Evolutionary conservation across 495 filamentous ascomycete genomes (phyloP).

Genomic region (Ascodesmis nigricans): DNA sequence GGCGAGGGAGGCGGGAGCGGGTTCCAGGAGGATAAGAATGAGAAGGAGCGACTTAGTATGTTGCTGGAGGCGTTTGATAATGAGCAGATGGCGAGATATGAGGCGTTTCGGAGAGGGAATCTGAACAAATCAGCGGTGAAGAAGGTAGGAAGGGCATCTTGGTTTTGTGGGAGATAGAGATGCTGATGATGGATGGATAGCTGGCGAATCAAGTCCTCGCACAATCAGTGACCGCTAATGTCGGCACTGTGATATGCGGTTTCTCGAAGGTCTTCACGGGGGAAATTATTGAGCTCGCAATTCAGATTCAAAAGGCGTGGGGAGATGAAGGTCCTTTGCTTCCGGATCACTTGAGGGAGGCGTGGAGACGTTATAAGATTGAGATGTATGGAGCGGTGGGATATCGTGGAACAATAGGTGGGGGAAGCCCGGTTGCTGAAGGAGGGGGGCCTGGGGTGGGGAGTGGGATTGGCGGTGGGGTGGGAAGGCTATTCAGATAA

Average conservation of each 20-base stretch:
- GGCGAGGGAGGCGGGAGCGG: constrained; percentile 31
- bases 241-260: constrained; percentile 45
- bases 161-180: not conserved
- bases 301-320: constrained; percentile 48
- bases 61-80: constrained; percentile 39
- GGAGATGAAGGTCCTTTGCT: constrained; percentile 38
- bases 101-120: constrained; percentile 41
- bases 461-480: constrained; percentile 15
- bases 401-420: constrained; percentile 28
- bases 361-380: constrained; percentile 39
- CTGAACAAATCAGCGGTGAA: constrained; percentile 38
- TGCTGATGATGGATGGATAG: constrained; percentile 18
- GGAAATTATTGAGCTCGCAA: constrained; percentile 45
- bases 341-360: constrained; percentile 51
- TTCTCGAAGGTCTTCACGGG: constrained; percentile 54
- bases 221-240: constrained; percentile 45
- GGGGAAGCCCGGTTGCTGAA: constrained; percentile 26
- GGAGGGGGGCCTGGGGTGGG: constrained; percentile 15
- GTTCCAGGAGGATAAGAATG: constrained; percentile 32
- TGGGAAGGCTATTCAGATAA: constrained; percentile 20
- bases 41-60: constrained; percentile 40
- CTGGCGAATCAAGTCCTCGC: constrained; percentile 49
- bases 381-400: constrained; percentile 37
- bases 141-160: constrained; percentile 11
- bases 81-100: constrained; percentile 40